Conservation (phyloP, 179 eudicot genomes). For the Drosera spatulata region DNA sequence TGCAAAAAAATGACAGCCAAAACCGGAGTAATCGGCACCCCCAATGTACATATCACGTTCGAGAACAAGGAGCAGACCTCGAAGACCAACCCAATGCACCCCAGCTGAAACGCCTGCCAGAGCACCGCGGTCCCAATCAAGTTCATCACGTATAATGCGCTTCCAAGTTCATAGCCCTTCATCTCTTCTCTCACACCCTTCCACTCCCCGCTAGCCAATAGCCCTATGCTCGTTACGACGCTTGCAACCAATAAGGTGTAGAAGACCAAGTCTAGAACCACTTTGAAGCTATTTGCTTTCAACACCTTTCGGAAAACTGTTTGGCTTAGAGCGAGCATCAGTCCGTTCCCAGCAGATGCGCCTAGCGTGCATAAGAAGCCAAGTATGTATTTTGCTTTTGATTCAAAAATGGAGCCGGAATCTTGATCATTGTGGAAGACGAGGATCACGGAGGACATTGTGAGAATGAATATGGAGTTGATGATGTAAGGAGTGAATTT, state of each 20-base stretch:
- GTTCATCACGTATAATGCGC: conserved; percentile 21
- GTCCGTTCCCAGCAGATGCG: no score
- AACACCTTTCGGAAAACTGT: conserved; percentile 18
- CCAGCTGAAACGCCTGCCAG: conserved; percentile 26
- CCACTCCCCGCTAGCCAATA: conserved; percentile 37
- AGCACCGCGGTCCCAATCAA: conserved; percentile 24
- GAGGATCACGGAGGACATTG: no score
- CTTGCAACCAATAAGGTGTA: conserved; percentile 20
- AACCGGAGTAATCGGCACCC: conserved; percentile 33
- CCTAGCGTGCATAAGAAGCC: no score
- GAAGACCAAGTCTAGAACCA: conserved; percentile 15
- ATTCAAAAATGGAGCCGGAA: no score
- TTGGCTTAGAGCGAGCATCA: conserved; percentile 20
- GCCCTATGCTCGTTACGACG: conserved; percentile 12
- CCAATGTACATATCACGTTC: no score
- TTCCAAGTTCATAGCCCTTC: conserved; percentile 21
- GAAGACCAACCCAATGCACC: conserved; percentile 23
- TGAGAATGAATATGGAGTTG: conserved; percentile 27
- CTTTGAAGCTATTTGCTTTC: conserved; percentile 9
- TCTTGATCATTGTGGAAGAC: no score
- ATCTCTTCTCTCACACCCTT: conserved; percentile 18
- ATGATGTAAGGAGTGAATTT: conserved; percentile 27
- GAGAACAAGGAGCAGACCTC: conserved; percentile 33
- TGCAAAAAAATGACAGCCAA: conserved; percentile 13
- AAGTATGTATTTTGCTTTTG: no score